phyloP scores from a whole-genome alignment of 768 basidiomycete species.

The Nevesoporus exiguus region DNA sequence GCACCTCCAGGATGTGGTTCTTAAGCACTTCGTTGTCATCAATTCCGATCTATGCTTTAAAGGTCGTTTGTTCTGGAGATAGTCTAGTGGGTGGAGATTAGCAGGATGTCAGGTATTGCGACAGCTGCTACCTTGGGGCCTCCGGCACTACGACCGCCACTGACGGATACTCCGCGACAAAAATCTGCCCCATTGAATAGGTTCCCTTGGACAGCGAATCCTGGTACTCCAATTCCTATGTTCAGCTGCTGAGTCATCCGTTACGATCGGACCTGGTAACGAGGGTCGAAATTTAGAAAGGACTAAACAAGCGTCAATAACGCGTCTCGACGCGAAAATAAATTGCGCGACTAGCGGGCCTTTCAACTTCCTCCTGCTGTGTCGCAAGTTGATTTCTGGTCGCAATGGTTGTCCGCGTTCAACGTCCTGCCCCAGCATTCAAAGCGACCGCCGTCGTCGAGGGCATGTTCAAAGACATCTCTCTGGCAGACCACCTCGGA shows the following conservation, averaged over 20 bases:
- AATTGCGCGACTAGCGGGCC: slow-evolving; percentile 8
- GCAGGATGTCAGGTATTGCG: not conserved
- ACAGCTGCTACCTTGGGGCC: not conserved
- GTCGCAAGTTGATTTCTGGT: not conserved
- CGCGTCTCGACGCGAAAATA: slow-evolving; percentile 23
- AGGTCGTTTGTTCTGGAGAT: slow-evolving; percentile 8
- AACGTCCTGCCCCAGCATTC: slow-evolving; percentile 85
- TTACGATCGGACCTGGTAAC: too few species aligned
- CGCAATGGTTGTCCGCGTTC: slow-evolving; percentile 53
- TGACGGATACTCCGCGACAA: not conserved
- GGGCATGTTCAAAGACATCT: slow-evolving; percentile 73
- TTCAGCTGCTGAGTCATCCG: too few species aligned
- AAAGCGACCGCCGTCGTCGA: slow-evolving; percentile 70
- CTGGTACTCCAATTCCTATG: too few species aligned
- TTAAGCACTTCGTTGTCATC: slow-evolving; percentile 25
- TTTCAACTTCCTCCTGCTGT: not conserved
- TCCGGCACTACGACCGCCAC: not conserved
- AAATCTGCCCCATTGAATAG: too few species aligned
- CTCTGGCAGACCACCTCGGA: slow-evolving; percentile 69
- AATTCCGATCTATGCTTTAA: slow-evolving; percentile 30
- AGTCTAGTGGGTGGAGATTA: not conserved
- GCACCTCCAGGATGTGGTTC: slow-evolving; percentile 29
- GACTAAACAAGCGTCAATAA: slow-evolving; percentile 29
- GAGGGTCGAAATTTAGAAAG: too few species aligned
- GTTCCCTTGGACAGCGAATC: too few species aligned